Percentiles rank a stretch among this genome's conserved stretches.
phyloP scores from a whole-genome alignment of 139 green algal species.

The Tetraselmis chui region DNA sequence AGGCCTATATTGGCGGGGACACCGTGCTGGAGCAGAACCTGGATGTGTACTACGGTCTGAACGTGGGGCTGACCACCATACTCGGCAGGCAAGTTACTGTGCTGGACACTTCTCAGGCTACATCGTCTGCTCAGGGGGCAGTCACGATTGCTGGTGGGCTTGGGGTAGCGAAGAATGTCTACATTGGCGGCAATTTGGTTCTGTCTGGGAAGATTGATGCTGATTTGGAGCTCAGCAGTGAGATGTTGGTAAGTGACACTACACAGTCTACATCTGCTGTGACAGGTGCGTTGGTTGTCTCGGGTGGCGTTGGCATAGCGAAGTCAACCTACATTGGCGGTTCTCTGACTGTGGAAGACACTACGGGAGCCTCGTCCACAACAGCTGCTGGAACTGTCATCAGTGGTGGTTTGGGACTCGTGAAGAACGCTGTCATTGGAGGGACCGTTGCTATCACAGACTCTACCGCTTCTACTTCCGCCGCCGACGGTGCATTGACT shows the following conservation, averaged over 20 bases:
- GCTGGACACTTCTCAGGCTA: neutral
- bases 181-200: neutral
- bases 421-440: neutral
- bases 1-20: neutral
- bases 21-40: neutral
- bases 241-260: neutral
- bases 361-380: neutral
- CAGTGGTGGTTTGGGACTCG: neutral
- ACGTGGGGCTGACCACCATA: neutral
- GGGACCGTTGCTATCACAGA: neutral
- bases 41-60: neutral
- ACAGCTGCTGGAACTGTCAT: neutral
- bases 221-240: neutral
- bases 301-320: neutral
- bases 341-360: neutral
- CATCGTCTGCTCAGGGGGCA: neutral
- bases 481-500: neutral
- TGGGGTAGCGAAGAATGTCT: neutral
- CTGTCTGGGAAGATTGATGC: neutral
- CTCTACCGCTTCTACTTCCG: neutral
- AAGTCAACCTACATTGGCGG: neutral
- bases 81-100: neutral
- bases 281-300: neutral
- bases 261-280: neutral
- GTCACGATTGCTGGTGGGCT: neutral